Evolutionary conservation across 306 rosid species (phyloP).

Genomic region (Phaseolus lunatus): DNA sequence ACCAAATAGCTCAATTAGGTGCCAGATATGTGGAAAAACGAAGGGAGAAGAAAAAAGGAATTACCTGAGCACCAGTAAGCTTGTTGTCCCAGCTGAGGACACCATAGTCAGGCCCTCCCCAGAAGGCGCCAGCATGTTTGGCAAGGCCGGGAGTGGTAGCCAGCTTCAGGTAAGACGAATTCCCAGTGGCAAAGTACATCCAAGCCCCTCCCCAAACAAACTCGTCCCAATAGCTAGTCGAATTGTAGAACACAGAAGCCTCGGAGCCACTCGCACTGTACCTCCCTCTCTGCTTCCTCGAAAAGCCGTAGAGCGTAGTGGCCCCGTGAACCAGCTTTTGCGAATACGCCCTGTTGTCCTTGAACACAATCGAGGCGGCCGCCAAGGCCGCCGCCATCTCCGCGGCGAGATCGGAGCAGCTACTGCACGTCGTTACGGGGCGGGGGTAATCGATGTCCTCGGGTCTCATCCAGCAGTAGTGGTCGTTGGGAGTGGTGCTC

Average conservation of each 20-base stretch:
- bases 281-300: constrained; percentile 58
- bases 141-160: constrained; percentile 71
- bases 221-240: constrained; percentile 75
- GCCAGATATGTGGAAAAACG: background rate
- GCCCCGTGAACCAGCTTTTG: constrained; percentile 83
- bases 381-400: constrained; percentile 86
- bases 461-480: constrained; percentile 81
- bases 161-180: constrained; percentile 72
- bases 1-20: background rate
- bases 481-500: constrained; percentile 69
- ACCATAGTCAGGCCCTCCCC: constrained; percentile 93
- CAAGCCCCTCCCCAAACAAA: constrained; percentile 89
- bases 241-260: constrained; percentile 66
- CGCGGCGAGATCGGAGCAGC: constrained; percentile 69
- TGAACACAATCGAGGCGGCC: constrained; percentile 76
- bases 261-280: constrained; percentile 53
- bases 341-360: constrained; percentile 75
- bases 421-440: constrained; percentile 48
- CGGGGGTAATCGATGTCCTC: constrained; percentile 73
- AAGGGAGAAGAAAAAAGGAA: background rate
- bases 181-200: constrained; percentile 90
- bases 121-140: constrained; percentile 85
- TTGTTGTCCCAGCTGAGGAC: constrained; percentile 92
- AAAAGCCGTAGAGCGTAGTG: constrained; percentile 56
- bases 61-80: constrained; percentile 89